Evolutionary conservation across 768 basidiomycete species (phyloP).

Genomic region (Leccinum imitatum): DNA sequence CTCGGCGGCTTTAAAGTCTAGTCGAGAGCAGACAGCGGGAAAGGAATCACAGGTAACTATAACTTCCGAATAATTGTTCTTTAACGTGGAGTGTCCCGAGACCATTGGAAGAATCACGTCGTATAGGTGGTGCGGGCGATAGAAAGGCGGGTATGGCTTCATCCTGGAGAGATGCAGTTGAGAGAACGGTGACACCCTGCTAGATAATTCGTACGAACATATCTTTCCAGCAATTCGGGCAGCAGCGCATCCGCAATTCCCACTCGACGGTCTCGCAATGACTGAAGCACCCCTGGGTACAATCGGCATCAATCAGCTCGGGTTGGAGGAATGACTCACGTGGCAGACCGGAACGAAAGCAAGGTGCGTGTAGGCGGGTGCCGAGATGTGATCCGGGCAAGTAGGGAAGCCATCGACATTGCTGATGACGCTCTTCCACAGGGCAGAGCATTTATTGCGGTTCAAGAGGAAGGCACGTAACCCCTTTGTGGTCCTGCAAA

Average conservation of each 20-base stretch:
- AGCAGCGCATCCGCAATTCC: constrained; percentile 13
- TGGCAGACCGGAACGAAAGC: constrained; percentile 31
- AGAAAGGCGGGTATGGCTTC: too few relatives aligned
- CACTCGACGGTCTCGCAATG: constrained; percentile 5
- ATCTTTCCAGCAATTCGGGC: constrained; percentile 4
- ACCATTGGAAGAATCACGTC: not conserved
- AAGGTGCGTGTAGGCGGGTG: constrained; percentile 26
- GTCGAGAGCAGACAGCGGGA: not conserved
- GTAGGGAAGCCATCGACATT: constrained; percentile 26
- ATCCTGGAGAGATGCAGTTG: constrained; percentile 8
- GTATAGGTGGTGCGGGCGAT: not conserved
- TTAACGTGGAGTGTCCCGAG: not conserved
- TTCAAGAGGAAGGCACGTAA: constrained; percentile 22
- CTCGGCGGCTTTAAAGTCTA: not conserved
- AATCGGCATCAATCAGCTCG: not conserved
- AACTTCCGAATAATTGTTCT: not conserved
- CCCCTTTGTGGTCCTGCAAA: constrained; percentile 31
- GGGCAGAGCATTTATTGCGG: constrained; percentile 8
- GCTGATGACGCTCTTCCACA: constrained; percentile 31
- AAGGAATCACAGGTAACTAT: fast-evolving
- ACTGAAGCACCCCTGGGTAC: constrained; percentile 9
- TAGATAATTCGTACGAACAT: constrained; percentile 5
- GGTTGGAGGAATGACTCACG: constrained; percentile 17
- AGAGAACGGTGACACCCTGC: not conserved
- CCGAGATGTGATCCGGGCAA: constrained; percentile 27